phyloP scores from a whole-genome alignment of 345 rosid species.

The Carallia brachiata region DNA sequence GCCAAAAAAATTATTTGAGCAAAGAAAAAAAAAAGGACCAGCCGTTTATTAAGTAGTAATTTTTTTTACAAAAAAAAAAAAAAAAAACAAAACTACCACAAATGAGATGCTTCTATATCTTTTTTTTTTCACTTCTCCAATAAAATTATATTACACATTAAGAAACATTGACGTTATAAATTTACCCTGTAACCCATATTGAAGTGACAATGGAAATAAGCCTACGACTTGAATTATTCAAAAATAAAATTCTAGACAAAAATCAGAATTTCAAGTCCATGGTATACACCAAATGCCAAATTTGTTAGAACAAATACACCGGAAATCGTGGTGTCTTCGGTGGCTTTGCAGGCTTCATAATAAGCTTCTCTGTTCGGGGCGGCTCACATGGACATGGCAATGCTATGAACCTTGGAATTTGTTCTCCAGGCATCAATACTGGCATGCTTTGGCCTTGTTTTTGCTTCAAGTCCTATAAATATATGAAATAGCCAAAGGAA shows the following conservation, averaged over 20 bases:
- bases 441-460: slow-evolving; percentile 57
- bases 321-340: slow-evolving; percentile 56
- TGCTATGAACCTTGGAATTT: slow-evolving; percentile 79
- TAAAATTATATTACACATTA: too few relatives aligned
- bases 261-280: background rate
- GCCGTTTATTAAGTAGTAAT: too few relatives aligned
- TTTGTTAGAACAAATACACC: slow-evolving; percentile 58
- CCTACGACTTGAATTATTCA: too few relatives aligned
- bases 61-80: too few relatives aligned
- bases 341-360: slow-evolving; percentile 41
- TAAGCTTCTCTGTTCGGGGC: slow-evolving; percentile 39
- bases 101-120: too few relatives aligned
- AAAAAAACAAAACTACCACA: too few relatives aligned
- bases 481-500: background rate
- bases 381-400: slow-evolving; percentile 90
- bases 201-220: too few relatives aligned
- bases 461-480: slow-evolving; percentile 52
- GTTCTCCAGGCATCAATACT: slow-evolving; percentile 91
- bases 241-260: background rate
- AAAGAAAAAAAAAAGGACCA: too few relatives aligned
- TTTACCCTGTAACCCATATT: too few relatives aligned
- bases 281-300: slow-evolving; percentile 21
- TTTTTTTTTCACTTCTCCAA: too few relatives aligned
- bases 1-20: too few relatives aligned
- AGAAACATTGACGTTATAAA: too few relatives aligned